phyloP scores from a whole-genome alignment of 1,284 basidiomycete species.

The Malassezia brasiliensis region DNA sequence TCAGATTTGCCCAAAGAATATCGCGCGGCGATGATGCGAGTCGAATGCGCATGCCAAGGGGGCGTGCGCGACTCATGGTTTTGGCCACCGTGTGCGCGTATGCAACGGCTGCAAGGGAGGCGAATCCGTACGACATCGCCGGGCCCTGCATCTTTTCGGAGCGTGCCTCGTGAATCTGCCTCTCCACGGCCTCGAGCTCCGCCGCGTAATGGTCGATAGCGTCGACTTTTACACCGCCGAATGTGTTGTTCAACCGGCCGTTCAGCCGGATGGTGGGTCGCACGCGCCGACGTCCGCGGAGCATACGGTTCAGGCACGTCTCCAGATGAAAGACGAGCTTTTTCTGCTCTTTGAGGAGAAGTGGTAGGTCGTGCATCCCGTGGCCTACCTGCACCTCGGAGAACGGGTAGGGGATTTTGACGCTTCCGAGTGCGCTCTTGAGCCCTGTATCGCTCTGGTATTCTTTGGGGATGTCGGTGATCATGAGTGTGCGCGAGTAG shows the following conservation, averaged over 20 bases:
- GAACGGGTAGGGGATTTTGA: conserved; percentile 64
- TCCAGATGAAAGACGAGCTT: conserved; percentile 74
- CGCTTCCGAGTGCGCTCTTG: conserved; percentile 57
- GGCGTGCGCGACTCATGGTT: conserved; percentile 25
- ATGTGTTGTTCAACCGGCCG: conserved; percentile 56
- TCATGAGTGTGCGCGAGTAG: conserved; percentile 58
- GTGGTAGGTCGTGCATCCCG: conserved; percentile 63
- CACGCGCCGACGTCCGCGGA: background rate
- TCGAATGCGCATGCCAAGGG: conserved; percentile 27
- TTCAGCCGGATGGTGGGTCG: conserved; percentile 66
- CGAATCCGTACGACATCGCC: conserved; percentile 44
- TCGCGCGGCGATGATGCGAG: conserved; percentile 38
- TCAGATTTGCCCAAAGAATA: conserved; percentile 45
- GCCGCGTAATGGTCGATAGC: conserved; percentile 35
- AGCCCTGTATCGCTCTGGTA: conserved; percentile 56
- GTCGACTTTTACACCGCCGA: conserved; percentile 58
- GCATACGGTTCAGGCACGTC: conserved; percentile 58
- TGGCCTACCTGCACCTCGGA: conserved; percentile 73
- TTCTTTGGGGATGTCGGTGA: conserved; percentile 64
- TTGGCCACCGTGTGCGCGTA: conserved; percentile 43
- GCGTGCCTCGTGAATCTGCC: conserved; percentile 51
- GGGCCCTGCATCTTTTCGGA: conserved; percentile 31
- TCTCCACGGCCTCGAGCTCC: conserved; percentile 36
- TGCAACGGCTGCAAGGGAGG: conserved; percentile 36
- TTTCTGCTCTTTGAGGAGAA: conserved; percentile 75